Evolutionary conservation across 768 basidiomycete species (phyloP).

Genomic region (Boletellus sp.): DNA sequence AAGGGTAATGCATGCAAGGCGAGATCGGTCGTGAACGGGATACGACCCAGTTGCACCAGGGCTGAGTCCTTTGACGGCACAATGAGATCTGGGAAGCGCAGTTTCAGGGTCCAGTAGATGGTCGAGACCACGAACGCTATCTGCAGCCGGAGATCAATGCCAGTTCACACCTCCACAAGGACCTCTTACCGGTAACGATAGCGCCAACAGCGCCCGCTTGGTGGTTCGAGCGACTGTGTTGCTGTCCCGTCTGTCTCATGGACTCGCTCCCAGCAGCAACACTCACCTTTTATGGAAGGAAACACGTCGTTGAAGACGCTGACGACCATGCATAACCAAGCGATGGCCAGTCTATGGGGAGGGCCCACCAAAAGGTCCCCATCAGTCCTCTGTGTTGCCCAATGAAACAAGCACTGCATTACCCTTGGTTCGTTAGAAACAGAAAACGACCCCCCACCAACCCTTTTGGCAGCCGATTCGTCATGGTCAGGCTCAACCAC

Average conservation of each 20-base stretch:
- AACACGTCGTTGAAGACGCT: slow-evolving; percentile 41
- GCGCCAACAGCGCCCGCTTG: slow-evolving; percentile 58
- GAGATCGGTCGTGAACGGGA: slow-evolving; percentile 57
- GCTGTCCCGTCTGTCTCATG: not conserved
- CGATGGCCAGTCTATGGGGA: slow-evolving; percentile 25
- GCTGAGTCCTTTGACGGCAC: slow-evolving; percentile 19
- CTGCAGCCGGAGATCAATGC: slow-evolving; percentile 20
- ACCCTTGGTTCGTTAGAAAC: slow-evolving; percentile 79
- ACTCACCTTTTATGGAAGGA: slow-evolving; percentile 36
- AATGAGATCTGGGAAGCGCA: slow-evolving; percentile 57
- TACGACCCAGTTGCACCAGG: slow-evolving; percentile 25
- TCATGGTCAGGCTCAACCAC: slow-evolving; percentile 18
- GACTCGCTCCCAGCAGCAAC: not conserved
- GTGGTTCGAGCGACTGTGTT: slow-evolving; percentile 29
- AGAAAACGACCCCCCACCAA: slow-evolving; percentile 66
- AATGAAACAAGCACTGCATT: not conserved
- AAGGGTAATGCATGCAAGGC: slow-evolving; percentile 65
- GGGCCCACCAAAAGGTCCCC: no score
- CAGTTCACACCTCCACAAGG: not conserved
- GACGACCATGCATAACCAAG: slow-evolving; percentile 41
- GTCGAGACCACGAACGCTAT: slow-evolving; percentile 44
- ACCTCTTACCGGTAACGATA: slow-evolving; percentile 57
- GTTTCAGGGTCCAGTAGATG: slow-evolving; percentile 69
- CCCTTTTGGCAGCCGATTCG: slow-evolving; percentile 32
- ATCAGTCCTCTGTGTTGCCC: not conserved